Evolutionary conservation across 2,329 filamentous ascomycete genomes (phyloP).

Genomic region (Achaetomium macrosporum): DNA sequence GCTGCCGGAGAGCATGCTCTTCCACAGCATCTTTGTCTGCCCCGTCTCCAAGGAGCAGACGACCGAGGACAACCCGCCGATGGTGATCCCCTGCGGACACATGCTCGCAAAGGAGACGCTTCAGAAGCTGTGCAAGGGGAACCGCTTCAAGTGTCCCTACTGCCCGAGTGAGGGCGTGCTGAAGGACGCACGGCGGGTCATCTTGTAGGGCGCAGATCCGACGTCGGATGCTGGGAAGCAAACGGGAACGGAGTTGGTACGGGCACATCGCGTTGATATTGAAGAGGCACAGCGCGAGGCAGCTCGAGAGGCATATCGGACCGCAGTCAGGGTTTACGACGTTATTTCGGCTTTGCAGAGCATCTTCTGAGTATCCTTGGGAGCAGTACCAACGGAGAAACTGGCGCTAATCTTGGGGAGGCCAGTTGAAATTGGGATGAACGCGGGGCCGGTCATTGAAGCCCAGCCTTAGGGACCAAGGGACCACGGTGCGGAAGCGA

Average conservation of each 20-base stretch:
- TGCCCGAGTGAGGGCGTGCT: conserved; percentile 79
- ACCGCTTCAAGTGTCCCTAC: conserved; percentile 90
- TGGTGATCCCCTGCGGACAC: conserved; percentile 95
- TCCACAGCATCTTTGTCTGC: conserved; percentile 96
- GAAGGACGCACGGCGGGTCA: conserved; percentile 69
- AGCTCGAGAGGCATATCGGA: no score
- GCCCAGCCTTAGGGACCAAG: no score
- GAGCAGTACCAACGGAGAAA: no score
- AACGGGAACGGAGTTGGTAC: not conserved
- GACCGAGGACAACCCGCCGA: conserved; percentile 86
- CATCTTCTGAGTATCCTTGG: no score
- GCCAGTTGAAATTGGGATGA: no score
- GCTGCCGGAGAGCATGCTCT: conserved; percentile 57
- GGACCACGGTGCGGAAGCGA: no score
- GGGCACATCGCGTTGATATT: no score
- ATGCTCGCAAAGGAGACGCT: conserved; percentile 84
- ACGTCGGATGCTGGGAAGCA: not conserved
- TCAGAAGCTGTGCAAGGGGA: conserved; percentile 70
- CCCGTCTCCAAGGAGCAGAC: conserved; percentile 96
- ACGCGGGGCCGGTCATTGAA: no score
- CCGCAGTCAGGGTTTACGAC: no score
- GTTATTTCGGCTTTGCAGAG: no score
- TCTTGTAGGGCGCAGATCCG: conserved; percentile 41
- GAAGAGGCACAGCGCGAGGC: no score
- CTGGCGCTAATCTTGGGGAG: no score